phyloP scores from a whole-genome alignment of 164 flowering plant genomes.

The Berberis thunbergii region DNA sequence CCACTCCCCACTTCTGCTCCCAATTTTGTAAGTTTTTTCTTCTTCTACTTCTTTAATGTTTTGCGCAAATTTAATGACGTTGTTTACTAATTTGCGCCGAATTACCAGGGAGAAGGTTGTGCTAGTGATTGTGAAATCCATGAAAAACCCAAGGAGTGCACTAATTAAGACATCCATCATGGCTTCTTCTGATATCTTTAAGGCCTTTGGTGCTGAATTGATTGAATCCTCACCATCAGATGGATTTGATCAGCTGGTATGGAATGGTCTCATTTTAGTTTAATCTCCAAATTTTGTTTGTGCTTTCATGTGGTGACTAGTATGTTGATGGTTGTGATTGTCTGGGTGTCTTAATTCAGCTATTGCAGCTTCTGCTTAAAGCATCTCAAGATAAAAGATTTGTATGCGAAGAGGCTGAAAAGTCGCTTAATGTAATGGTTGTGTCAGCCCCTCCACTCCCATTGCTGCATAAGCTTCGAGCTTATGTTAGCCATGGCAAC shows the following conservation, averaged over 20 bases:
- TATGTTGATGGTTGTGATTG: background rate
- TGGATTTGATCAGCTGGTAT: slow-evolving; percentile 64
- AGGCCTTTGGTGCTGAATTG: slow-evolving; percentile 49
- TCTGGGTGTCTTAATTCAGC: slow-evolving; percentile 26
- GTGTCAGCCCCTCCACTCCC: slow-evolving; percentile 48
- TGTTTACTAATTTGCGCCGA: background rate
- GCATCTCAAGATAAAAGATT: slow-evolving; percentile 88
- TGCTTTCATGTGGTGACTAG: background rate
- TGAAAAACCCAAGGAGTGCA: slow-evolving; percentile 97
- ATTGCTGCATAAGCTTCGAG: slow-evolving; percentile 54
- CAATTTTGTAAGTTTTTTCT: slow-evolving; percentile 46
- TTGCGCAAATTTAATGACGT: background rate
- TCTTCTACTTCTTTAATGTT: background rate
- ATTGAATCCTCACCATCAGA: slow-evolving; percentile 33
- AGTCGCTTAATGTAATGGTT: slow-evolving; percentile 51
- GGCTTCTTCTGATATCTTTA: slow-evolving; percentile 81
- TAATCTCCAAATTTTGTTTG: background rate
- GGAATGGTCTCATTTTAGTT: no score
- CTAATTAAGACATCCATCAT: slow-evolving; percentile 79
- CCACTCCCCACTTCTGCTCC: slow-evolving; percentile 50
- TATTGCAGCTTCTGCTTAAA: slow-evolving; percentile 74
- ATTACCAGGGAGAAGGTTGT: slow-evolving; percentile 56
- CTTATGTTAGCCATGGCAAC: slow-evolving; percentile 50
- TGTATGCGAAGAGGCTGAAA: slow-evolving; percentile 92
- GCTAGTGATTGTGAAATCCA: slow-evolving; percentile 56